Evolutionary conservation across 345 rosid species (phyloP).

Genomic region (Limnanthes douglasii): DNA sequence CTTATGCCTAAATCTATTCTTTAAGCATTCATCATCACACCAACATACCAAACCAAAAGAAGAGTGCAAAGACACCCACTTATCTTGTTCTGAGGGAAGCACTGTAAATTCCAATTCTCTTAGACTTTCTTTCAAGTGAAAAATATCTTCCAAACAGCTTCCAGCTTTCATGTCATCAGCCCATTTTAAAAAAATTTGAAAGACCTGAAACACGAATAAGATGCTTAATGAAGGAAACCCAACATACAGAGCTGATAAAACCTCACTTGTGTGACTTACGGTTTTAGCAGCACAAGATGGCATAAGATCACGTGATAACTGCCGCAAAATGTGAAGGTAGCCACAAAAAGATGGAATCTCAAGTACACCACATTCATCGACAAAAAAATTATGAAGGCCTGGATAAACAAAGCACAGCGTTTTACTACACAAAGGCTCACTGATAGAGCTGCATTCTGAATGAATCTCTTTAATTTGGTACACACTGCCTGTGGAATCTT

Average conservation of each 20-base stretch:
- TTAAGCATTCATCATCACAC: conserved; percentile 61
- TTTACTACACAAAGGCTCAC: conserved; percentile 27
- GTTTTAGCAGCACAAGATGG: conserved; percentile 63
- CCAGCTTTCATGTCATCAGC: conserved; percentile 53
- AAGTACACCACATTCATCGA: conserved; percentile 50
- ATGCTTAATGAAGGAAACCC: conserved; percentile 8
- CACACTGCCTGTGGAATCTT: conserved; percentile 56
- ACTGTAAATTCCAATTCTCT: conserved; percentile 37
- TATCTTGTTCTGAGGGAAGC: conserved; percentile 57
- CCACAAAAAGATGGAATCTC: conserved; percentile 48
- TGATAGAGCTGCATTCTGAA: conserved; percentile 15
- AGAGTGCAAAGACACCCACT: conserved; percentile 82
- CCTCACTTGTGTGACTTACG: conserved; percentile 30
- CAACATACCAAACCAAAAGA: conserved; percentile 75
- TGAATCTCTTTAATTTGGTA: conserved; percentile 31
- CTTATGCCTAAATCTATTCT: conserved; percentile 40
- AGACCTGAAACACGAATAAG: conserved; percentile 42
- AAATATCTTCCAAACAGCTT: conserved; percentile 36
- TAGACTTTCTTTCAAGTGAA: conserved; percentile 44
- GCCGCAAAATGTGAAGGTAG: conserved; percentile 48
- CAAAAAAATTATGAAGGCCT: conserved; percentile 76
- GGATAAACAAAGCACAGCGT: conserved; percentile 57
- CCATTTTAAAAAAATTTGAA: conserved; percentile 67
- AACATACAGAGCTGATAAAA: background rate
- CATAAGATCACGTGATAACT: conserved; percentile 39